Conservation (phyloP, 768 basidiomycete species). For the Xerocomellus intermedius region DNA sequence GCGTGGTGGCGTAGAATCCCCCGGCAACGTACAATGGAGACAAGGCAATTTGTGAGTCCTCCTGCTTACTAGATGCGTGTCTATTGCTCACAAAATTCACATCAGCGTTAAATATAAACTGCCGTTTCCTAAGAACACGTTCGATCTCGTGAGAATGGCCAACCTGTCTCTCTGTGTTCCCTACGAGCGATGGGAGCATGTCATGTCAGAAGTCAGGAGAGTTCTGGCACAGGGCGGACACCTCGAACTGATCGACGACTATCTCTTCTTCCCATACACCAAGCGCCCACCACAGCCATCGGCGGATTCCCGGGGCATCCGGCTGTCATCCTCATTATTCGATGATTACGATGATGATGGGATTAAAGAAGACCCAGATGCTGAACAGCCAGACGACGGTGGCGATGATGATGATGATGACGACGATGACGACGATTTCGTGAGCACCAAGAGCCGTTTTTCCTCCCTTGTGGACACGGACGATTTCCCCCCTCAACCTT, state of each 20-base stretch:
- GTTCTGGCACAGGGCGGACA: conserved; percentile 60
- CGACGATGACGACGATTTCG: conserved; percentile 33
- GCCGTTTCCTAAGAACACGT: conserved; percentile 60
- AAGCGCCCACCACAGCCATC: conserved; percentile 23
- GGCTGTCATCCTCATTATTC: conserved; percentile 17
- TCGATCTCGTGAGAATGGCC: conserved; percentile 75
- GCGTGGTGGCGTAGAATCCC: conserved; percentile 36
- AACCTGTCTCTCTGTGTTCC: conserved; percentile 65
- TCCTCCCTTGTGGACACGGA: conserved; percentile 23
- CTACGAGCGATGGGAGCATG: conserved; percentile 52
- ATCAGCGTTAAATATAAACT: conserved; percentile 52
- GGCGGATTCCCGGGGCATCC: neutral
- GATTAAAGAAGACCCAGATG: conserved; percentile 19
- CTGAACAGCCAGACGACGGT: conserved; percentile 1
- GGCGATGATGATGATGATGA: conserved; percentile 20
- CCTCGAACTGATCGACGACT: conserved; percentile 74
- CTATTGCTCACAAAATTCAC: conserved; percentile 14
- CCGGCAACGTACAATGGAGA: conserved; percentile 46
- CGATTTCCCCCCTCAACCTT: conserved; percentile 14
- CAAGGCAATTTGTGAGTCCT: conserved; percentile 67
- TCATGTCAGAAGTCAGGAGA: conserved; percentile 61
- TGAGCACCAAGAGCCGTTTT: conserved; percentile 32
- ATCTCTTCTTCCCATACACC: conserved; percentile 61
- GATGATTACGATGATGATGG: conserved; percentile 21
- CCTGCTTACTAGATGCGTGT: neutral